Evolutionary conservation across 2,329 filamentous ascomycete species (phyloP).

Genomic region (Microdochium bolleyi): DNA sequence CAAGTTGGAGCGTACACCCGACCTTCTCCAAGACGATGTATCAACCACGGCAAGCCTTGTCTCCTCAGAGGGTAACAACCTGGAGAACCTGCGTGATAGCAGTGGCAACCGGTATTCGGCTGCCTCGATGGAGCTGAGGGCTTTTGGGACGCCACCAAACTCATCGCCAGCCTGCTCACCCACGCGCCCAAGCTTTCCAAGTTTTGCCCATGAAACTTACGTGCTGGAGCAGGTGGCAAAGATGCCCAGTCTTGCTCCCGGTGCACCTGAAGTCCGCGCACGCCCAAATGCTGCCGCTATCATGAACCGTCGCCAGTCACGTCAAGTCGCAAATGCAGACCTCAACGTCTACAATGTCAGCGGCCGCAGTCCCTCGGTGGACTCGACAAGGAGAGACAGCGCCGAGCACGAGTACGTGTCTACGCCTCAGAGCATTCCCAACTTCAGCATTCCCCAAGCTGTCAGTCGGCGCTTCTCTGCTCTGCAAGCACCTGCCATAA

Average conservation of each 20-base stretch:
- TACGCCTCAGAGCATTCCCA: constrained; percentile 27
- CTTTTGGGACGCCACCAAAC: constrained; percentile 48
- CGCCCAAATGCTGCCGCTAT: constrained; percentile 47
- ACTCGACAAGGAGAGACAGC: constrained; percentile 10
- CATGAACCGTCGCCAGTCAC: constrained; percentile 40
- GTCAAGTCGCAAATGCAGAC: constrained; percentile 36
- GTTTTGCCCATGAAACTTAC: constrained; percentile 14
- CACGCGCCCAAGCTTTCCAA: constrained; percentile 40
- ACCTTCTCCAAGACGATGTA: constrained; percentile 41
- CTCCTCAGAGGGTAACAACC: constrained; percentile 50
- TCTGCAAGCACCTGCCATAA: constrained; percentile 15
- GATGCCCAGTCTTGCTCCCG: constrained; percentile 12
- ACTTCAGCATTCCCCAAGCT: constrained; percentile 44
- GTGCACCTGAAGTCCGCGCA: constrained; percentile 26
- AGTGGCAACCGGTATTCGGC: constrained; percentile 49
- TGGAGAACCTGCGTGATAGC: constrained; percentile 47
- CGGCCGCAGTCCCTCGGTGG: constrained; percentile 15
- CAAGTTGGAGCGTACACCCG: constrained; percentile 20
- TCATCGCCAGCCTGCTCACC: constrained; percentile 53
- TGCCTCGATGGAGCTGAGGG: constrained; percentile 53
- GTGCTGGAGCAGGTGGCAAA: constrained; percentile 15
- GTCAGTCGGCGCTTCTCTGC: constrained; percentile 37
- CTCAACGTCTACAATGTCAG: constrained; percentile 25
- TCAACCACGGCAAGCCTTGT: constrained; percentile 49
- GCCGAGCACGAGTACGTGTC: background rate